phyloP scores from a whole-genome alignment of 1,284 basidiomycete genomes.

The Xerocomus amazonicus region DNA sequence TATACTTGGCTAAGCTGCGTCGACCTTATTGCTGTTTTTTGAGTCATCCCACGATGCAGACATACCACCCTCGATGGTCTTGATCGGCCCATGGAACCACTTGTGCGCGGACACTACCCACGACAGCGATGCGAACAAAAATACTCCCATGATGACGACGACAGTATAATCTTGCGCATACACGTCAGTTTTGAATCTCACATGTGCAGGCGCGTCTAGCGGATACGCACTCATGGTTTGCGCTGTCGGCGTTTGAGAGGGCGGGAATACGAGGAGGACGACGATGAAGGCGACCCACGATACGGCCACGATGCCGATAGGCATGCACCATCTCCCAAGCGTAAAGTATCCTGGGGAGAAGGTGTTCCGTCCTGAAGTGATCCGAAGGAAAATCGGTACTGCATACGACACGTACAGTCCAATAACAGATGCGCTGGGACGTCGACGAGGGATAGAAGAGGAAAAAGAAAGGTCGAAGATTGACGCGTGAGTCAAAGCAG shows the following conservation, averaged over 20 bases:
- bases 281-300: slow-evolving; percentile 64
- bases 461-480: background rate
- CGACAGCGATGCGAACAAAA: slow-evolving; percentile 58
- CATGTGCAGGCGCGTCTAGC: too few species aligned
- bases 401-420: slow-evolving; percentile 65
- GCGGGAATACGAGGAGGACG: slow-evolving; percentile 59
- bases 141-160: slow-evolving; percentile 61
- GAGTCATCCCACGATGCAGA: slow-evolving; percentile 13
- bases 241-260: slow-evolving; percentile 40
- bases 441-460: background rate
- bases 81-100: slow-evolving; percentile 22
- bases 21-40: too few species aligned
- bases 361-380: slow-evolving; percentile 60
- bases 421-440: slow-evolving; percentile 61
- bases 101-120: slow-evolving; percentile 65
- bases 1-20: too few species aligned
- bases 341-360: slow-evolving; percentile 57
- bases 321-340: slow-evolving; percentile 58
- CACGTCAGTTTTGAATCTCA: background rate
- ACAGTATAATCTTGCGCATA: slow-evolving; percentile 55
- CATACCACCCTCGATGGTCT: too few species aligned
- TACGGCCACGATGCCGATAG: slow-evolving; percentile 57
- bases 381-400: slow-evolving; percentile 64
- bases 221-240: slow-evolving; percentile 51
- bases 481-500: background rate